Evolutionary conservation across 75 land plant genomes (phyloP).

Genomic region (Chamaecyparis obtusa): DNA sequence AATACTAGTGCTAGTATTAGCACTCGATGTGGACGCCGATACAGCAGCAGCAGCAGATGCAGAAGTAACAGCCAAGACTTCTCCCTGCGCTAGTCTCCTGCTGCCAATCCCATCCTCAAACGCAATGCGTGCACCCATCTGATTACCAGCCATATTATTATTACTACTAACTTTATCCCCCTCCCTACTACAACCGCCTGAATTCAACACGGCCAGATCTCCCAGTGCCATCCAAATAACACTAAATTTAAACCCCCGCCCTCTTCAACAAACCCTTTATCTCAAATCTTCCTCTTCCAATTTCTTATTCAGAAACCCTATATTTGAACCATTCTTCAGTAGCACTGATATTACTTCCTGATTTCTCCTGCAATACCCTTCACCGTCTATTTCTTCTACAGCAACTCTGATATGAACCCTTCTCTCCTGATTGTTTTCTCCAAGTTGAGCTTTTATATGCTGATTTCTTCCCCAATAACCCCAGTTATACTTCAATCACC

Average conservation of each 20-base stretch:
- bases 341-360: neutral
- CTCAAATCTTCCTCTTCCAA: neutral
- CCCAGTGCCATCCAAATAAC: constrained; percentile 83
- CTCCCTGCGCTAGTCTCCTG: constrained; percentile 25
- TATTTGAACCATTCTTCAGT: neutral
- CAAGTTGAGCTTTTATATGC: neutral
- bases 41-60: neutral
- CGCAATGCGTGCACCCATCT: constrained; percentile 13
- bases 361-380: neutral
- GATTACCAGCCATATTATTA: constrained; percentile 31
- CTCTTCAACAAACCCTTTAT: constrained; percentile 17
- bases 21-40: constrained; percentile 5
- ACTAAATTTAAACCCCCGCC: constrained; percentile 8
- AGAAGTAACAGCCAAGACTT: constrained; percentile 16
- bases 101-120: constrained; percentile 16
- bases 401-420: neutral
- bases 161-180: constrained; percentile 38
- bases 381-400: neutral
- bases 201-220: constrained; percentile 33
- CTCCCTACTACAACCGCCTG: constrained; percentile 34
- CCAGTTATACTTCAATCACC: no score
- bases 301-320: neutral
- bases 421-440: neutral
- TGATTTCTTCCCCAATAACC: neutral
- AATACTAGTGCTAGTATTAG: constrained; percentile 28